Base-by-base conservation (phyloP, 164 flowering plant species). In the Annona cherimola region DNA sequence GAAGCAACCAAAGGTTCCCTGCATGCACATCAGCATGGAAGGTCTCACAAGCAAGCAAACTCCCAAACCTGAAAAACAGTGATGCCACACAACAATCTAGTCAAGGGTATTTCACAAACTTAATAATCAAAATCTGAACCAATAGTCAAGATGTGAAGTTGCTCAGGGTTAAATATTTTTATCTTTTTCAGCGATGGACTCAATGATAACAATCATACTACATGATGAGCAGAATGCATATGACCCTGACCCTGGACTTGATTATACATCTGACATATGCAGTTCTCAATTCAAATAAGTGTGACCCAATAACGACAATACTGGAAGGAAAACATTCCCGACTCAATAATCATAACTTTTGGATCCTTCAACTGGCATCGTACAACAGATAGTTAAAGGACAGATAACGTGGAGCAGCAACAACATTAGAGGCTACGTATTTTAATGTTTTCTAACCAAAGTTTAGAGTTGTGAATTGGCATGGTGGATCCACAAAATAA, bases 11-110 rank as follows among this genome's bases (percentile, higher is more conserved):
- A 73, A 94, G 79, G 78, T 94, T 94, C 45, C 98, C 98, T 16
- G 97, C 98, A 84, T 94, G 98, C 2, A 94, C 97, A 86, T 94
- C 98, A 50, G 98, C 98, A 84, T 94, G 98, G 74, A 94, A 94
- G 62, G 87, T 77, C 75, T 94, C 98, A 80, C 97, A 90, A 3
- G 89, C 93, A 82, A 92, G 95, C 86, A 94, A 81, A 77, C 98
- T 94, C 65, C 98, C 98, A 90, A 92, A 94, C 98, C 98, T 94
- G 86, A 78, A 84, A 26, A 67, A 63, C 18, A 64, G 42, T 11
- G 18, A 3, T 39, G 16, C n/a, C 19, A 66, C 11, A 66, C 54
- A 66, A 44, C 54, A 20, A n/a, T 45, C 11, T 50, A 20, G 3
- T 43, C 6, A 43, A 1, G 6, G 35, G 44, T 41, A 66, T 43